Conservation (phyloP, 352 stramenopile genomes). For the Globisporangium yorkense region DNA sequence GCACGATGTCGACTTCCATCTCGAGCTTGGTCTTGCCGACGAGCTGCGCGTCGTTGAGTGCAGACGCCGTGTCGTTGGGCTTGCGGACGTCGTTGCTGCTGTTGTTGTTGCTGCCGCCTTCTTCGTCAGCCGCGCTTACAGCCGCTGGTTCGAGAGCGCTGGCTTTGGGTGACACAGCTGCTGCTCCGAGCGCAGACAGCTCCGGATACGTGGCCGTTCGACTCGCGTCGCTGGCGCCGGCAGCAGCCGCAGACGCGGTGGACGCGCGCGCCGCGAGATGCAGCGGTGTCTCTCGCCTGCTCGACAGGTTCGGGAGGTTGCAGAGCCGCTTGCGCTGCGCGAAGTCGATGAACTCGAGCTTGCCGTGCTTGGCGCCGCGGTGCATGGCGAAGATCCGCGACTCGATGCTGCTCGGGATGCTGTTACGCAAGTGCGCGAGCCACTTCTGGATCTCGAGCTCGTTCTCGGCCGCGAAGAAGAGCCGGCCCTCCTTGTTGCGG, state of each 20-base stretch:
- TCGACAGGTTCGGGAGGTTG: constrained; percentile 22
- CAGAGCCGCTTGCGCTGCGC: constrained; percentile 35
- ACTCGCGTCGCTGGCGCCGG: background rate
- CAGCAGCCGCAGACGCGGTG: constrained; percentile 6
- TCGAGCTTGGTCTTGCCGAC: constrained; percentile 33
- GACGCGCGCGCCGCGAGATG: constrained; percentile 51
- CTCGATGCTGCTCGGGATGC: constrained; percentile 64
- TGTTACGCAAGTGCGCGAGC: constrained; percentile 80
- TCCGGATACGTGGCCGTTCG: background rate
- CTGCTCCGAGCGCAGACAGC: too few relatives aligned
- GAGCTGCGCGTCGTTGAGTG: background rate
- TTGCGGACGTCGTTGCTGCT: constrained; percentile 15
- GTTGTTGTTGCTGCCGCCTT: constrained; percentile 19
- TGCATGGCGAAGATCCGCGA: constrained; percentile 80
- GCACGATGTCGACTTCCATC: constrained; percentile 46
- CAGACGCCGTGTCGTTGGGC: background rate
- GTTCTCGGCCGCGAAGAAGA: constrained; percentile 82
- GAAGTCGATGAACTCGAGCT: constrained; percentile 69
- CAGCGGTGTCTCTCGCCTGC: constrained; percentile 43
- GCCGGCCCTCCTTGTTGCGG: constrained; percentile 80
- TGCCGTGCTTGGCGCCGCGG: constrained; percentile 41
- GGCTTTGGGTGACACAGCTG: background rate
- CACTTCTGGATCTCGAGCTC: constrained; percentile 89
- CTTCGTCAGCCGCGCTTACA: constrained; percentile 20
- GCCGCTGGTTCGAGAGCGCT: constrained; percentile 22